phyloP scores from a whole-genome alignment of 192 early-diverging fungal genomes.

The Backusella parvicylindrica region DNA sequence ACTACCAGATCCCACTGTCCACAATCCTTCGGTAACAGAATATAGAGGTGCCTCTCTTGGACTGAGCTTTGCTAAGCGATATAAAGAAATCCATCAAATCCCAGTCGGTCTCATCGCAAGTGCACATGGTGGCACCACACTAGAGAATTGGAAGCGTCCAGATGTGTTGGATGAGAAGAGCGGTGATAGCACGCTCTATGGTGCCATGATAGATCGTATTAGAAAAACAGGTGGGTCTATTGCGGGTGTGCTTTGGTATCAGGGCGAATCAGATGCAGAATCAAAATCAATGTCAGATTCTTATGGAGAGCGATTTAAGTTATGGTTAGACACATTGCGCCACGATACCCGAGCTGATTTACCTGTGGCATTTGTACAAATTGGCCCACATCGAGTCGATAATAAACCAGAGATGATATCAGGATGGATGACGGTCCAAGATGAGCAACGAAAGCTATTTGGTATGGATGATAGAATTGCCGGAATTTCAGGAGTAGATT shows the following conservation, averaged over 20 bases:
- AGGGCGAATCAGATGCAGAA: constrained; percentile 33
- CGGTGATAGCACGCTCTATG: constrained; percentile 14
- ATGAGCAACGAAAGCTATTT: constrained; percentile 11
- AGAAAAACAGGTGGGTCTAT: background rate
- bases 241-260: constrained; percentile 34
- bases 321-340: constrained; percentile 5
- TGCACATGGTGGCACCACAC: constrained; percentile 30
- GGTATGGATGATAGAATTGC: background rate
- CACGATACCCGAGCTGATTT: background rate
- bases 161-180: background rate
- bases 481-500: constrained; percentile 24
- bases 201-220: constrained; percentile 23
- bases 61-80: constrained; percentile 12
- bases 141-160: constrained; percentile 23
- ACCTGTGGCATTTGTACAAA: constrained; percentile 23
- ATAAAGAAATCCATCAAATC: background rate
- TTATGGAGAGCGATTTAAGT: background rate
- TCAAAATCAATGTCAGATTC: background rate
- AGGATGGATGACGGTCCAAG: constrained; percentile 19
- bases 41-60: constrained; percentile 23
- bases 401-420: background rate
- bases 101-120: constrained; percentile 35
- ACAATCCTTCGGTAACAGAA: constrained; percentile 8
- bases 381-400: constrained; percentile 3
- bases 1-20: constrained; percentile 30